These are phyloP conservation scores for Heliamphora exappendiculata DNA, from an alignment of 148 eudicot species.

Conservation along the genomic window DNA sequence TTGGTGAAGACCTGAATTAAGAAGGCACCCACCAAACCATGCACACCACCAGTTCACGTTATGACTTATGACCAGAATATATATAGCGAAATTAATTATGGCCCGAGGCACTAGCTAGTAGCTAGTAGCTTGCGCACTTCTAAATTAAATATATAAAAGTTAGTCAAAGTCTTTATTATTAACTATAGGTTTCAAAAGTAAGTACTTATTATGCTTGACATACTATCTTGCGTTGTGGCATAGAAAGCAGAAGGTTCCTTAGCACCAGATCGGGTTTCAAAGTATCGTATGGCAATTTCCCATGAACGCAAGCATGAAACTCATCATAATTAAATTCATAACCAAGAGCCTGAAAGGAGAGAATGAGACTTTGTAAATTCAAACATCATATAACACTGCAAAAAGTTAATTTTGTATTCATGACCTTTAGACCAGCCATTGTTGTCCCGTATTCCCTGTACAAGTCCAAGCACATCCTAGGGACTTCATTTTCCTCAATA, in stretches of 20 bases:
- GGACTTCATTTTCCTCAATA: conserved; percentile 66
- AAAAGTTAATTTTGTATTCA: not conserved
- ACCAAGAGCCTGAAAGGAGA: conserved; percentile 52
- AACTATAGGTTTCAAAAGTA: not conserved
- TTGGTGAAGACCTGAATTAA: conserved; percentile 69
- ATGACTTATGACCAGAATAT: no score
- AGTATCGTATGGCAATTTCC: conserved; percentile 64
- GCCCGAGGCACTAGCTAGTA: no score
- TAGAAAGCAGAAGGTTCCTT: conserved; percentile 67
- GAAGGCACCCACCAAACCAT: not conserved
- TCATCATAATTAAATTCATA: conserved; percentile 74
- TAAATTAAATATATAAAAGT: not conserved
- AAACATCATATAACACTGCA: not conserved
- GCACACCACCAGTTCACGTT: not conserved
- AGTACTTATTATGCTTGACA: conserved; percentile 8
- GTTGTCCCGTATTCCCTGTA: conserved; percentile 90
- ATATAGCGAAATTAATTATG: no score
- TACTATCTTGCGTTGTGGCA: conserved; percentile 90
- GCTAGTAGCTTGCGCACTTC: no score
- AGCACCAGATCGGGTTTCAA: conserved; percentile 72
- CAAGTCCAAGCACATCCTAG: conserved; percentile 73
- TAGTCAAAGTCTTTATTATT: not conserved
- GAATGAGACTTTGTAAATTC: not conserved
- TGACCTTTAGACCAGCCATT: conserved; percentile 97
- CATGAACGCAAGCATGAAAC: conserved; percentile 73